Base-by-base conservation (phyloP, 2,329 filamentous ascomycete species). In the Fusarium sterilihyphosum region DNA sequence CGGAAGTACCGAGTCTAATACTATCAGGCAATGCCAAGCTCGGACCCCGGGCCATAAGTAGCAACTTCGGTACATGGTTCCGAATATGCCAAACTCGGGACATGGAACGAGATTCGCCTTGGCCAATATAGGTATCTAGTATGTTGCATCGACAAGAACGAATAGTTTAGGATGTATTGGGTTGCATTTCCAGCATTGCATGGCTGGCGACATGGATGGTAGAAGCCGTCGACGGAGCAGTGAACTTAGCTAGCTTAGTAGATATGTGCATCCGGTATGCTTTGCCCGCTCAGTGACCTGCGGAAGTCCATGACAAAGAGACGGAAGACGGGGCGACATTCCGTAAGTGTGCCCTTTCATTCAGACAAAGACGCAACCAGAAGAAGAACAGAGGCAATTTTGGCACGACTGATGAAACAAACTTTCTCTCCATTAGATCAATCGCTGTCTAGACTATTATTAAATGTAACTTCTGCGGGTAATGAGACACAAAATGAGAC, bases 41-140 rank as follows among this genome's bases (percentile, higher is more conserved):
- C 66, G 59, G 65, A 59, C 40, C 35, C 9, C 14, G 5, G 35
- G 44, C 67, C 40, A 65, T 60, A 70, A 70, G 31, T 22, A 70
- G 66, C 41, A 69, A 69, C 16, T 53, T 69, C 66, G 66, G 65
- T 20, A 44, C 29, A 9, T 13, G 20, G 26, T 43, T 69, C 66
- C 66, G 65, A 18, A 8, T 5, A 20, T 50, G 26, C 66, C 65
- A 26, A 63, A 47, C 35, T 14, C 24, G 66, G 65, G 67, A 16
- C 18, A 40, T 22, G 43, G 43, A 63, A 50, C 31, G 9, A 35
- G n/a, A 11, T 26, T 31, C 14, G 3, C n/a, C 53, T 40, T 35
- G 11, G 26, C 37, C 6, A 33, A 20, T 12, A 22, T n/a, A 4
- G 6, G 18, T 17, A 37, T 8, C 12, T 4, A 10, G 2, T 4